phyloP scores from a whole-genome alignment of 371 early-diverging fungal species.

The Mucor sp. region DNA sequence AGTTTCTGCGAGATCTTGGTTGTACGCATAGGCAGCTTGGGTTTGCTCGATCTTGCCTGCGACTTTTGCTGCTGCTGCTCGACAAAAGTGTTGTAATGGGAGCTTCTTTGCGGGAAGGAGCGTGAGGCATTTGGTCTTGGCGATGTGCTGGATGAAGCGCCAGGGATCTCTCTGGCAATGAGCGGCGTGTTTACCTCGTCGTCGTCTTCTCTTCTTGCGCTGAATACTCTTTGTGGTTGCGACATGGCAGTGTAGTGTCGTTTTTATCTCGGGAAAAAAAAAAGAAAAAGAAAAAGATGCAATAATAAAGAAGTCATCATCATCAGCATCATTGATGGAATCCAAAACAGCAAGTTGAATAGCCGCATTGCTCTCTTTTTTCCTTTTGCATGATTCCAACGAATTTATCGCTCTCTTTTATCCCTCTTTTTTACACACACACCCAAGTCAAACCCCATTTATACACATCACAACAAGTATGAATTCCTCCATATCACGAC shows the following conservation, averaged over 20 bases:
- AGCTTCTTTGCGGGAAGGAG: slow-evolving; percentile 18
- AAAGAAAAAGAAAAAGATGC: neutral
- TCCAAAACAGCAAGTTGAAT: neutral
- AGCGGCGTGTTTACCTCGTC: slow-evolving; percentile 12
- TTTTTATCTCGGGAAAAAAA: slow-evolving; percentile 11
- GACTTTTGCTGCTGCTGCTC: slow-evolving; percentile 8
- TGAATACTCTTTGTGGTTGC: slow-evolving; percentile 10
- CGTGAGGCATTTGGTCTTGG: slow-evolving; percentile 20
- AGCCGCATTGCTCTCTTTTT: neutral
- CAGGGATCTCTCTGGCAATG: slow-evolving; percentile 14
- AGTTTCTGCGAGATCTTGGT: slow-evolving; percentile 94
- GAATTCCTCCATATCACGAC: neutral
- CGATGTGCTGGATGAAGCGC: neutral
- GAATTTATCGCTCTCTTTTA: neutral
- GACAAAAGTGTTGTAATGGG: slow-evolving; percentile 24
- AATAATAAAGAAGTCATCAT: neutral
- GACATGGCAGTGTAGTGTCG: slow-evolving; percentile 4
- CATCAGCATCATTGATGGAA: neutral
- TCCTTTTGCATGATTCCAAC: neutral
- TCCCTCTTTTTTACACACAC: neutral
- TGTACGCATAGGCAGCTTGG: slow-evolving; percentile 74
- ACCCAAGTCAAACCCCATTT: neutral
- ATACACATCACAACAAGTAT: neutral
- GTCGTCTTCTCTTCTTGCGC: slow-evolving; percentile 18
- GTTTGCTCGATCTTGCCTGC: slow-evolving; percentile 19